Base-by-base conservation (phyloP, 768 basidiomycete genomes). In the Inosperma sp. region DNA sequence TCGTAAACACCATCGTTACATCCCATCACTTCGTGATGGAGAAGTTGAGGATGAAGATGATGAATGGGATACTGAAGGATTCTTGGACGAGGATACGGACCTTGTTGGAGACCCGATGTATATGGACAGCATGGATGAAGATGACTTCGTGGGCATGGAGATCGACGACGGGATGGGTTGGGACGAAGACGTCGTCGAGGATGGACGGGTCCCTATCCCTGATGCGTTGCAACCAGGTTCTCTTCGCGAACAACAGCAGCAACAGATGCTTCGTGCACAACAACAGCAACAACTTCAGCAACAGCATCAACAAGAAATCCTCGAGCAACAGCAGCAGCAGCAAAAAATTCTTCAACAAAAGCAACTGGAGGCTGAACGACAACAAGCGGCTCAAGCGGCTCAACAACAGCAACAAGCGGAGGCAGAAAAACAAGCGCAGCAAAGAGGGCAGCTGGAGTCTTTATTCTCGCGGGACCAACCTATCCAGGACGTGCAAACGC, bases 161-260 rank as follows among this genome's bases (percentile, higher is more conserved):
- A 80, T 78, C 0, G 90, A 92, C 53, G 92, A 93, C 59, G 86
- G 84, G 2, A 88, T 94, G 81, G 78, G 79, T 53, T 94, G 93
- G 93, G 91, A 93, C 41, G 88, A 91, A 48, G 67, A 73, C 30
- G 77, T 74, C 9, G 82, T 79, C 2, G 80, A 78, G 47, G 73
- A 76, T 26, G 59, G 47, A 10, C 22, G 57, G 35, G 30, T 62
- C 53, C 51, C 56, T 30, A 54, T 69, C 29, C 72, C 76, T 2
- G 70, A 70, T 6, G 54, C 66, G 0, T 54, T 74, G 42, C 72
- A 67, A 25, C 65, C 75, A 12, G 69, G 68, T 3, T 56, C 62
- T 3, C 50, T 59, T 30, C 66, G 61, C 30, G 68, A 62, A 27
- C 68, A 69, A 29, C 61, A 68, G 47, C 67, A 67, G 43, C 62